Evolutionary conservation across 2,329 filamentous ascomycete species (phyloP).

Genomic region (Graphilbum ipis-grandicollis): DNA sequence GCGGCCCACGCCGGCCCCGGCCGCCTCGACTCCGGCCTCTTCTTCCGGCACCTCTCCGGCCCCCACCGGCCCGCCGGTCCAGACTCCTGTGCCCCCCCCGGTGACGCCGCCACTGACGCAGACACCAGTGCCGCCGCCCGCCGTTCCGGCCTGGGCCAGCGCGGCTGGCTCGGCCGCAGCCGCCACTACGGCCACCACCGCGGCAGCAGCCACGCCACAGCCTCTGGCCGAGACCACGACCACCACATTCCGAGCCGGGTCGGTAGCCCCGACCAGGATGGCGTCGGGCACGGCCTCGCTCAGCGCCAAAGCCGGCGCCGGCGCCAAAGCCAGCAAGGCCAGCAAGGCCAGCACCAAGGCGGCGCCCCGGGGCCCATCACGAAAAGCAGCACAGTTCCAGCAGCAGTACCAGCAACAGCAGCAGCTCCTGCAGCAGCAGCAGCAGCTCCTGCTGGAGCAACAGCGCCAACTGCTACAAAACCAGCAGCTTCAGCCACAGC

Average conservation of each 20-base stretch:
- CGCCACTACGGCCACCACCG: background rate
- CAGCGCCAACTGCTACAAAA: background rate
- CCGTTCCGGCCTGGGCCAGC: conserved; percentile 2
- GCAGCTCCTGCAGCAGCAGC: background rate
- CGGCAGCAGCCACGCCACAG: background rate
- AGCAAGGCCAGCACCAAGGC: no score
- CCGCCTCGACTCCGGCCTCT: background rate
- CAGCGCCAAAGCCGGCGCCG: background rate
- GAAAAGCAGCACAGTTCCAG: no score
- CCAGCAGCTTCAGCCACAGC: background rate
- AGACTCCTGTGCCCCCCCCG: conserved; percentile 1
- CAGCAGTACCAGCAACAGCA: background rate
- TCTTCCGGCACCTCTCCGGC: background rate
- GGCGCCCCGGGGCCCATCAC: no score
- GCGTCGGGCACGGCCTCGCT: no score
- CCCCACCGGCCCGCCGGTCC: conserved; percentile 2
- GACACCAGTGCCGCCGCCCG: conserved; percentile 7
- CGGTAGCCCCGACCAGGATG: no score
- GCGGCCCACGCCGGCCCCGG: background rate
- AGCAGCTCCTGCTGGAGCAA: background rate
- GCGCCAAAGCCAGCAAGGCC: background rate
- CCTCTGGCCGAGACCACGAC: no score
- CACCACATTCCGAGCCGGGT: no score
- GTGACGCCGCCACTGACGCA: conserved; percentile 1
- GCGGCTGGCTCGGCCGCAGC: background rate